Conservation (phyloP, 768 basidiomycete species). For the Phaeotremella fagi region DNA sequence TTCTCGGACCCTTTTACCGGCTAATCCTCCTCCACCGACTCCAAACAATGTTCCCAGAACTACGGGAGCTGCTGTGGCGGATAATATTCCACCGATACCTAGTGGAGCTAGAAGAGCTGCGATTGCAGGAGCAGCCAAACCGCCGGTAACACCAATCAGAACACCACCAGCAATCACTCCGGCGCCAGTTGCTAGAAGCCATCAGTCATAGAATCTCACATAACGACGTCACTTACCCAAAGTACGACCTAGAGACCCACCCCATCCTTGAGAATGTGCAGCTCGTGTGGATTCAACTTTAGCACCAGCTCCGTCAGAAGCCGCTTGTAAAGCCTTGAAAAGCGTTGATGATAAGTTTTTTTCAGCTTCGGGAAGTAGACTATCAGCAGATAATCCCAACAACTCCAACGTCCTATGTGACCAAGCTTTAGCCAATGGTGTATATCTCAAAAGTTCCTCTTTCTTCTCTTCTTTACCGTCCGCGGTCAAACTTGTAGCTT, state of each 20-base stretch:
- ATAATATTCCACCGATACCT: constrained; percentile 45
- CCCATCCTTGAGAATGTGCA: constrained; percentile 49
- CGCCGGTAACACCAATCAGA: constrained; percentile 50
- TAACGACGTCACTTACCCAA: constrained; percentile 15
- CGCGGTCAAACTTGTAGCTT: constrained; percentile 2
- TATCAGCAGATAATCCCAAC: constrained; percentile 22
- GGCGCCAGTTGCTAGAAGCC: constrained; percentile 47
- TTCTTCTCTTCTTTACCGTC: constrained; percentile 17
- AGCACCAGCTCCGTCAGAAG: constrained; percentile 28
- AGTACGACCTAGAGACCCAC: constrained; percentile 46
- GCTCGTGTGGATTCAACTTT: constrained; percentile 41
- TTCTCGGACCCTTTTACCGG: constrained; percentile 47
- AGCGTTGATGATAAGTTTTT: constrained; percentile 32
- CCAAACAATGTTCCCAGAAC: constrained; percentile 51
- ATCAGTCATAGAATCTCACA: not conserved
- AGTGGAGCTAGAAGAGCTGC: constrained; percentile 48
- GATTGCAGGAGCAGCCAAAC: constrained; percentile 51
- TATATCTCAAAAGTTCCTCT: constrained; percentile 36
- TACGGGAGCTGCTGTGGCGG: constrained; percentile 47
- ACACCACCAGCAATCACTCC: constrained; percentile 50
- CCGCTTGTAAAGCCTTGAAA: constrained; percentile 37
- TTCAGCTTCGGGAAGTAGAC: constrained; percentile 33
- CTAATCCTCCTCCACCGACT: constrained; percentile 50
- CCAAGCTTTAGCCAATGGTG: constrained; percentile 32
- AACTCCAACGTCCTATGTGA: constrained; percentile 29